Evolutionary conservation across 2,329 filamentous ascomycete species (phyloP), one percentile per base, ranked within the genome.

Genomic region (Trichoderma sp.): DNA sequence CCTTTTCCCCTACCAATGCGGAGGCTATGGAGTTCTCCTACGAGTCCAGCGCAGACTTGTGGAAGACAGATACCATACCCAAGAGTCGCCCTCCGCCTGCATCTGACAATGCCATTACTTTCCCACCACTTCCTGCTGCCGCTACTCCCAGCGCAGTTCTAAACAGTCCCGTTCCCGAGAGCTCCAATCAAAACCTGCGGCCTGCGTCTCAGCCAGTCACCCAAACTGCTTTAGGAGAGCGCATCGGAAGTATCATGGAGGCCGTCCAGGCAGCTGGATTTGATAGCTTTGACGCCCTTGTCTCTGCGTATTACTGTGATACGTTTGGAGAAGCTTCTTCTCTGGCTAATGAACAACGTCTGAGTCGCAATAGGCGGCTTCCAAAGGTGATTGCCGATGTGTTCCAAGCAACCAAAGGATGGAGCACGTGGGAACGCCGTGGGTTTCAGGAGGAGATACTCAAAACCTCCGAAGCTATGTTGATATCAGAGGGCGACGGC

Each of bases 401-500:
- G 2, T 75, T 75, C 26, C 74, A 70, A 14, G 72, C 74, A 7
- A 70, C 75, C 1, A 51, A 68, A 9, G 65, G 60, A 36, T 78
- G 74, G 77, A 76, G 74, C n/a, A 62, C 67, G 3, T 77, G 75
- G 78, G 75, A 77, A 71, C 73, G 77, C 15, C 72, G 73, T 8
- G 77, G 75, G 1, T 78, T 79, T 57, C 73, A 77, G 7, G 76
- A 78, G 5, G 77, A 79, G 60, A 74, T 78, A n/a, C 71, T 79
- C 21, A 76, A 75, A 39, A 75, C 75, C 2, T 75, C 75, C 34
- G 74, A 77, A 56, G 32, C 73, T 0, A 76, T 77, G 72, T 61
- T 78, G 21, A 53, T 56, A 6, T 72, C 73, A 1, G 77, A 79
- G 39, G 43, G 73, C 1, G 61, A 71, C 1, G 21, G 43, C 18